phyloP scores from a whole-genome alignment of 331 rosid species.

The Cydonia oblonga region DNA sequence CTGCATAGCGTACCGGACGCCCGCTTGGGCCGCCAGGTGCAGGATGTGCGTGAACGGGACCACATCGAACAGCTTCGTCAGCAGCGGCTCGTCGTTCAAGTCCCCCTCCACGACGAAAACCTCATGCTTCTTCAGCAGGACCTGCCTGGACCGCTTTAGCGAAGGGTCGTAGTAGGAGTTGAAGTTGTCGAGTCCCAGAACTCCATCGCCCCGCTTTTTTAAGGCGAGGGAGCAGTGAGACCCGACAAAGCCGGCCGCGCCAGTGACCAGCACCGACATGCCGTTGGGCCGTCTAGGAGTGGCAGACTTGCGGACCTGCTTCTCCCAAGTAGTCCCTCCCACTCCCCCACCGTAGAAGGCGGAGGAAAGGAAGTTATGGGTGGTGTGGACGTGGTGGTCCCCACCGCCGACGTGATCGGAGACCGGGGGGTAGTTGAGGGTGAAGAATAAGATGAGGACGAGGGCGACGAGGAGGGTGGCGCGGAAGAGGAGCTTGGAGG shows the following conservation, averaged over 20 bases:
- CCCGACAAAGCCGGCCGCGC: conserved; percentile 86
- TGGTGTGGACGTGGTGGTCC: conserved; percentile 25
- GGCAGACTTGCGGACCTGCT: conserved; percentile 67
- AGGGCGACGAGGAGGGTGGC: conserved; percentile 68
- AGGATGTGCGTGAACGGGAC: conserved; percentile 79
- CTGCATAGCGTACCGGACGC: conserved; percentile 93
- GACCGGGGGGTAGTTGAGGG: conserved; percentile 71
- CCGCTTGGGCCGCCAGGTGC: conserved; percentile 89
- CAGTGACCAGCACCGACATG: conserved; percentile 70
- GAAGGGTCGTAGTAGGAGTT: conserved; percentile 81
- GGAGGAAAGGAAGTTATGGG: conserved; percentile 45
- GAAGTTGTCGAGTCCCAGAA: conserved; percentile 74
- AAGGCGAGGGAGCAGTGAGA: conserved; percentile 70
- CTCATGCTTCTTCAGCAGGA: conserved; percentile 38
- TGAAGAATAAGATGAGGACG: conserved; percentile 57
- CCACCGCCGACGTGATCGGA: background rate
- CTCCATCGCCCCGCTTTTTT: conserved; percentile 84
- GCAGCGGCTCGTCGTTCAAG: conserved; percentile 59
- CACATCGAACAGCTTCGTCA: conserved; percentile 64
- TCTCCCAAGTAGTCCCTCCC: conserved; percentile 77
- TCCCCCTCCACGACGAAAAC: conserved; percentile 68
- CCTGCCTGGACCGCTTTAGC: conserved; percentile 59
- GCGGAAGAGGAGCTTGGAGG: conserved; percentile 83
- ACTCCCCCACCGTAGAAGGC: conserved; percentile 45
- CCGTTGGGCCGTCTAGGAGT: conserved; percentile 63